Evolutionary conservation across 768 basidiomycete species (phyloP).

Genomic region (Macrolepiota fuliginosa): DNA sequence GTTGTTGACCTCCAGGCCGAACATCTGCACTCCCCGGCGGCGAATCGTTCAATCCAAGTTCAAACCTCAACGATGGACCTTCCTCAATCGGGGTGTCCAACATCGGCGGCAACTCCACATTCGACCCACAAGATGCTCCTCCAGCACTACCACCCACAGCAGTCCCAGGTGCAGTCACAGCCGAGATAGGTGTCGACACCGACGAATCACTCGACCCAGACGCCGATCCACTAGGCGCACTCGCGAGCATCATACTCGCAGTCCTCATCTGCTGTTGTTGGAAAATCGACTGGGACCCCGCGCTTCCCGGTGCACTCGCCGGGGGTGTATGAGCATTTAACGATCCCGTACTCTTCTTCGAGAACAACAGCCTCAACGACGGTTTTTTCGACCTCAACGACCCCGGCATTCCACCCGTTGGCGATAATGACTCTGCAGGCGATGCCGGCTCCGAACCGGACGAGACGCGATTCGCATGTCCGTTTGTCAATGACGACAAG

Average conservation of each 20-base stretch:
- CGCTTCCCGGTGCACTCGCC: not conserved
- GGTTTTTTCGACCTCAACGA: slow-evolving; percentile 55
- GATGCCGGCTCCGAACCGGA: slow-evolving; percentile 10
- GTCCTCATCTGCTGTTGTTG: slow-evolving; percentile 16
- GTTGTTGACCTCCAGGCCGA: not conserved
- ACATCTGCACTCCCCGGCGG: slow-evolving; percentile 22
- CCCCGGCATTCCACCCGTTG: slow-evolving; percentile 26
- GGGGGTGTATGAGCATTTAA: slow-evolving; percentile 19
- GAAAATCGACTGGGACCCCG: slow-evolving; percentile 9
- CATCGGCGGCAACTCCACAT: slow-evolving; percentile 47
- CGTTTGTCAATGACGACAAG: slow-evolving; percentile 22
- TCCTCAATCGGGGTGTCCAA: slow-evolving; percentile 62
- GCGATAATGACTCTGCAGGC: slow-evolving; percentile 13
- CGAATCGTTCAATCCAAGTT: slow-evolving; percentile 33
- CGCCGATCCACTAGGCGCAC: slow-evolving; percentile 22
- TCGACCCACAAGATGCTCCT: slow-evolving; percentile 17
- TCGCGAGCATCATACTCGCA: slow-evolving; percentile 10
- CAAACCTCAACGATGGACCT: slow-evolving; percentile 42
- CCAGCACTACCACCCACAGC: slow-evolving; percentile 12
- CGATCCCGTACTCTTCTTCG: slow-evolving; percentile 37
- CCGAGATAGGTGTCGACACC: slow-evolving; percentile 48
- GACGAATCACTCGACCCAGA: slow-evolving; percentile 44
- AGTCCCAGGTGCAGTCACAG: slow-evolving; percentile 56
- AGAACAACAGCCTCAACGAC: slow-evolving; percentile 65
- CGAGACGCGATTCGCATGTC: slow-evolving; percentile 10